Evolutionary conservation across 768 basidiomycete species (phyloP).

Genomic region (Termitomyces sp.): DNA sequence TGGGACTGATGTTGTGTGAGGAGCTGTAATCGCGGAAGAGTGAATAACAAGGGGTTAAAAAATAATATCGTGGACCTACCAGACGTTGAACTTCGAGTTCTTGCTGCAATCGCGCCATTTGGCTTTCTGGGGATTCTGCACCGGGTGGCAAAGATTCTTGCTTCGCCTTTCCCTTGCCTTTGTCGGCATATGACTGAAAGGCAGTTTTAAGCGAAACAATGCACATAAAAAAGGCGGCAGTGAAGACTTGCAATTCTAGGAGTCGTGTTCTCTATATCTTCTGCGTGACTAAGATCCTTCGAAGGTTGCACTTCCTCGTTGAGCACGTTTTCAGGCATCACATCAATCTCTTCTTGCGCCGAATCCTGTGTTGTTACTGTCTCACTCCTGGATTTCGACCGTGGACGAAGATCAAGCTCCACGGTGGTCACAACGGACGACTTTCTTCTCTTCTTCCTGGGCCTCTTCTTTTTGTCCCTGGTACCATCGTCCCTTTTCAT

Average conservation of each 20-base stretch:
- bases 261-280: conserved; percentile 3
- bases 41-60: not conserved
- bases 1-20: conserved; percentile 48
- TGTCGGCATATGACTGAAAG: conserved; percentile 22
- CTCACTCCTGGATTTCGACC: conserved; percentile 13
- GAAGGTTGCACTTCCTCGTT: not conserved
- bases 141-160: conserved; percentile 16
- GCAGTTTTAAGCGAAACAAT: not conserved
- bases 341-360: not conserved
- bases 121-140: conserved; percentile 14
- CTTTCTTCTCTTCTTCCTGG: conserved; percentile 29
- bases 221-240: not conserved
- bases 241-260: conserved; percentile 16
- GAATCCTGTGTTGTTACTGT: conserved; percentile 9
- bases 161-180: conserved; percentile 34
- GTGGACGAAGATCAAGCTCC: conserved; percentile 7
- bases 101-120: conserved; percentile 36
- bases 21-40: conserved; percentile 26
- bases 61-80: conserved; percentile 21
- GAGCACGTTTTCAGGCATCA: not conserved
- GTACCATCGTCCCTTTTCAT: conserved; percentile 20
- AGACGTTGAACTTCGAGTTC: conserved; percentile 34
- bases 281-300: not conserved
- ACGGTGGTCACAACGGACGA: conserved; percentile 22
- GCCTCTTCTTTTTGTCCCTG: conserved; percentile 32